A percentile compares a stretch with the other conserved stretches of the same genome.
Evolutionary conservation across 2,329 filamentous ascomycete genomes (phyloP).

Genomic region (Ophiognomonia clavigignenti-juglandacearum): DNA sequence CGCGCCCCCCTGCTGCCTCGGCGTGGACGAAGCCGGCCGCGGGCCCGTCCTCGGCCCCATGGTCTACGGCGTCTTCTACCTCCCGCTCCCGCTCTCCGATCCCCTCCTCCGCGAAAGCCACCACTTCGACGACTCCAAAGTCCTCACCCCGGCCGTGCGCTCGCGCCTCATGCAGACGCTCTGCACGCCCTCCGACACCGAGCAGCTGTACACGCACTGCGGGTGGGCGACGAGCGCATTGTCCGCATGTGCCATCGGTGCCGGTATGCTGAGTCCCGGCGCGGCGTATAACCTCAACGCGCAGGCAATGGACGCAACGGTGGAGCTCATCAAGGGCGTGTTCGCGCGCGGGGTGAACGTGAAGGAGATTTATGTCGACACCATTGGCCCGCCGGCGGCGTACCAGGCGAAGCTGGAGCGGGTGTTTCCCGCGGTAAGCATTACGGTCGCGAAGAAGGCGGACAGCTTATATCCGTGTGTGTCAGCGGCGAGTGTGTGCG

Average conservation of each 20-base stretch:
- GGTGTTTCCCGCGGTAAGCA: constrained; percentile 71
- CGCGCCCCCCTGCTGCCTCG: constrained; percentile 66
- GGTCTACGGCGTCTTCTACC: constrained; percentile 69
- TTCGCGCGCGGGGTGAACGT: constrained; percentile 76
- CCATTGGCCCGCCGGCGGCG: constrained; percentile 73
- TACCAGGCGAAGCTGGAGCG: constrained; percentile 83
- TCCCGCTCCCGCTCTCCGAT: constrained; percentile 67
- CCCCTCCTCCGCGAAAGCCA: constrained; percentile 72
- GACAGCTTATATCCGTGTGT: constrained; percentile 91
- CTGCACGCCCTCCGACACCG: constrained; percentile 50
- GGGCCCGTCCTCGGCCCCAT: constrained; percentile 86
- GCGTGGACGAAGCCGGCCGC: constrained; percentile 89
- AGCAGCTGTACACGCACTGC: constrained; percentile 48
- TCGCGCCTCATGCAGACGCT: constrained; percentile 64
- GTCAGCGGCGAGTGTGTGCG: constrained; percentile 88
- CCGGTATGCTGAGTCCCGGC: constrained; percentile 70
- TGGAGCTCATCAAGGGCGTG: constrained; percentile 73
- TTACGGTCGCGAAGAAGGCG: constrained; percentile 85
- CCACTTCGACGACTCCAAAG: constrained; percentile 94
- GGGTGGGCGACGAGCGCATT: constrained; percentile 82
- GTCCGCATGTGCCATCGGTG: constrained; percentile 76
- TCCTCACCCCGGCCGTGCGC: constrained; percentile 75
- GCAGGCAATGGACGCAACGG: constrained; percentile 89
- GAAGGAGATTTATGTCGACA: constrained; percentile 90
- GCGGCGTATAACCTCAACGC: constrained; percentile 87